These are phyloP conservation scores for Penicillium aurantiogriseum DNA, from an alignment of 2,329 filamentous ascomycete genomes.

Conservation along the genomic window DNA sequence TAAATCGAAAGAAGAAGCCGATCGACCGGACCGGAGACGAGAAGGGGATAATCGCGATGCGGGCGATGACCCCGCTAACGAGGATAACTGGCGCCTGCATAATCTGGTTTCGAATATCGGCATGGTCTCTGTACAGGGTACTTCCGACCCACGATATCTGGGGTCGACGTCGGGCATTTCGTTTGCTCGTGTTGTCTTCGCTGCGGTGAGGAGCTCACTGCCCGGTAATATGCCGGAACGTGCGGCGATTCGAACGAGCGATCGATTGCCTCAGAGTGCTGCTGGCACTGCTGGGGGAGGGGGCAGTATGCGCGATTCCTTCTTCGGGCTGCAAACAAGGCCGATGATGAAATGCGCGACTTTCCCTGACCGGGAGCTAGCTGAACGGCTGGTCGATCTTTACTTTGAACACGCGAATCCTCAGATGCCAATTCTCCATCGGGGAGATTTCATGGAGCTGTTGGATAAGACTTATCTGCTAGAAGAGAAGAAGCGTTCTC, in stretches of 20 bases:
- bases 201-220: constrained; percentile 79
- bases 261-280: constrained; percentile 51
- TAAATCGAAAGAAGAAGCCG: constrained; percentile 26
- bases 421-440: constrained; percentile 89
- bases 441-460: constrained; percentile 83
- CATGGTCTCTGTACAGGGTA: constrained; percentile 74
- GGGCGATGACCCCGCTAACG: constrained; percentile 47
- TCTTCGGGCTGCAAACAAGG: constrained; percentile 92
- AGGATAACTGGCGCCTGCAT: constrained; percentile 62
- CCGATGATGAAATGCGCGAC: constrained; percentile 80
- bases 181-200: constrained; percentile 90
- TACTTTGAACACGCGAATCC: constrained; percentile 98
- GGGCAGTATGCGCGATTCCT: constrained; percentile 89
- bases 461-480: constrained; percentile 77
- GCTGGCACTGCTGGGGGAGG: constrained; percentile 52
- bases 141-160: constrained; percentile 75
- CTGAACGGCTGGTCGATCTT: constrained; percentile 68
- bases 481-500: constrained; percentile 64
- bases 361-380: constrained; percentile 77
- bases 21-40: constrained; percentile 16
- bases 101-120: constrained; percentile 68
- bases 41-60: constrained; percentile 23
- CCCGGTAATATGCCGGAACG: constrained; percentile 61
- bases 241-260: constrained; percentile 59
- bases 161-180: constrained; percentile 88